Base-by-base conservation (phyloP, 306 rosid species). In the Fragaria vesca region DNA sequence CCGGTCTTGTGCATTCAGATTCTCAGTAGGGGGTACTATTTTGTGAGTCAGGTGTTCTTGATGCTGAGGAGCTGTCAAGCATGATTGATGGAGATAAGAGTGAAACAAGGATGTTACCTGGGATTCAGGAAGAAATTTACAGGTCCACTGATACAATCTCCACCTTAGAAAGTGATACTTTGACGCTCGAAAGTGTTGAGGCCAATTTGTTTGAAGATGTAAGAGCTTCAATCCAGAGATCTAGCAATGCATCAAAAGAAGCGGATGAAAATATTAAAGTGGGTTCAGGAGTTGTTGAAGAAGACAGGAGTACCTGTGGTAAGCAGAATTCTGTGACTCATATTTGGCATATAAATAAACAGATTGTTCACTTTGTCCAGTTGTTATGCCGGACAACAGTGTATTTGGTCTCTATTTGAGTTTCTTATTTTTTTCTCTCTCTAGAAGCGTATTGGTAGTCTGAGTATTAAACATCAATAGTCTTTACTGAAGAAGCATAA, bases 201-300 rank as follows among this genome's bases (percentile, higher is more conserved):
- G 85, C 81, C 28, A 89, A 79, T 89, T 81, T 96, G 50, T 96
- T 96, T 66, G 94, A 87, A 70, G 99, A 96, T 71, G 80, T 93
- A 34, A 87, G 99, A 87, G 99, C 97, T 84, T 96, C 99, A 3
- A 96, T 96, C 82, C 99, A 93, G 86, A 93, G 91, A 83, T 96
- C 97, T 20, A 80, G 89, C 76, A 77, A 60, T 48, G 82, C 50
- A 20, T 60, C 87, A 21, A 66, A 57, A 16, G 80, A 21, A 69
- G 78, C 75, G 46, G 84, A 74, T 81, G 85, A 69, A 47, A 79
- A 71, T 6, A 72, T 74, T 72, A 83, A 78, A 85, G 76, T 45
- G 20, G 76, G 65, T 5, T 65, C 87, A 12, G 68, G 47, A 45
- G 67, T 71, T 26, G 67, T 71, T 26, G 38, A 79, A 11, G 79